These are phyloP conservation scores for Tetratostichococcus sp. DNA, from an alignment of 139 green algal species.

Conservation along the genomic window DNA sequence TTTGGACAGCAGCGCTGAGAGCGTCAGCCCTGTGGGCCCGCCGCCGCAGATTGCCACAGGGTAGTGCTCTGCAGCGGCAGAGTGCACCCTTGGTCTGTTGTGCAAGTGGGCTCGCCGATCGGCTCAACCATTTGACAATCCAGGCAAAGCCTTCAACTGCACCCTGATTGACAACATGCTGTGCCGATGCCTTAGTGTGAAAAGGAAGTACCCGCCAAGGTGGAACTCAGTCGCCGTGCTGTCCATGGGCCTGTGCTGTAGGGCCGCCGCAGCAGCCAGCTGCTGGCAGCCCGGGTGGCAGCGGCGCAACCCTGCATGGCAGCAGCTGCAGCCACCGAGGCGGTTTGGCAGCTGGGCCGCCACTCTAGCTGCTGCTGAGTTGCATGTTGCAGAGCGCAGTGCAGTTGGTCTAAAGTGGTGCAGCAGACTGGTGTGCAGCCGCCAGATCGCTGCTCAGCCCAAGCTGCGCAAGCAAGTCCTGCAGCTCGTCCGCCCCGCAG, in stretches of 20 bases:
- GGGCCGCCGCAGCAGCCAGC: background rate
- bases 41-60: constrained; percentile 75
- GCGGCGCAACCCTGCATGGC: background rate
- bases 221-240: background rate
- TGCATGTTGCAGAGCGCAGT: no score
- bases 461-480: constrained; percentile 24
- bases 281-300: no score
- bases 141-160: no score
- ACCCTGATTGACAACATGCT: no score
- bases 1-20: constrained; percentile 58
- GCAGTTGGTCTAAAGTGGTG: no score
- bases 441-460: background rate
- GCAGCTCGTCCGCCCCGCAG: constrained; percentile 4
- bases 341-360: no score
- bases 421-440: no score
- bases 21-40: constrained; percentile 72
- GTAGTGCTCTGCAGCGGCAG: constrained; percentile 24
- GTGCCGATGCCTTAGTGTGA: no score
- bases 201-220: background rate
- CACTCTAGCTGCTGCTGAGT: no score
- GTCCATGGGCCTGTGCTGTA: background rate
- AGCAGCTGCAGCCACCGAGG: background rate
- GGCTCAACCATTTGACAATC: no score
- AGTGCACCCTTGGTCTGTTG: no score
- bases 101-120: no score